Evolutionary conservation across 2,329 filamentous ascomycete species (phyloP).

Genomic region (Chaetomium sp.): DNA sequence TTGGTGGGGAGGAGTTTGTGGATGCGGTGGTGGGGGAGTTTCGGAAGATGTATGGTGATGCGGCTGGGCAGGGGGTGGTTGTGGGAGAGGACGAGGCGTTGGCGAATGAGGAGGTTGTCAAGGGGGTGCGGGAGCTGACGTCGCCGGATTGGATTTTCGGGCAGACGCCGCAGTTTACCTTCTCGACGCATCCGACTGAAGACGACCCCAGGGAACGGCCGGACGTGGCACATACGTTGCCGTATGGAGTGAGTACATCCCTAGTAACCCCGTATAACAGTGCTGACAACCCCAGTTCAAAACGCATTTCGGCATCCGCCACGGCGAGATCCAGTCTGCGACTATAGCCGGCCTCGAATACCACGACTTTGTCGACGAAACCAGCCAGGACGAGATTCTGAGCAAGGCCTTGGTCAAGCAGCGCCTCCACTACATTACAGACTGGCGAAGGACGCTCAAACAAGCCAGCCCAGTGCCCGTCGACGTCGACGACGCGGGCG

Average conservation of each 20-base stretch:
- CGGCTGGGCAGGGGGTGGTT: constrained; percentile 39
- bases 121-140: constrained; percentile 42
- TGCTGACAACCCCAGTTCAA: constrained; percentile 36
- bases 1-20: constrained; percentile 52
- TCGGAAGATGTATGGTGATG: constrained; percentile 61
- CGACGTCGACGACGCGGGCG: constrained; percentile 29
- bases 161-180: constrained; percentile 82
- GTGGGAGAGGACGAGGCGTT: constrained; percentile 54
- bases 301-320: constrained; percentile 43
- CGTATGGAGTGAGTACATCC: constrained; percentile 41
- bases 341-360: constrained; percentile 34
- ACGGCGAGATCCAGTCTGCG: constrained; percentile 43
- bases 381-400: constrained; percentile 23
- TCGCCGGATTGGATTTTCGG: constrained; percentile 76
- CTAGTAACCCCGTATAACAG: too few species aligned
- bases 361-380: constrained; percentile 14
- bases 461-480: constrained; percentile 23
- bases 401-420: constrained; percentile 33
- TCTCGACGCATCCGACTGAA: constrained; percentile 63
- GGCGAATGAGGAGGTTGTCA: constrained; percentile 45
- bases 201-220: constrained; percentile 61
- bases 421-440: constrained; percentile 35
- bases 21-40: constrained; percentile 67
- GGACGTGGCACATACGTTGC: constrained; percentile 45
- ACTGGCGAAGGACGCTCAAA: constrained; percentile 37